Conservation (phyloP, 306 rosid genomes). For the Vigna mungo region DNA sequence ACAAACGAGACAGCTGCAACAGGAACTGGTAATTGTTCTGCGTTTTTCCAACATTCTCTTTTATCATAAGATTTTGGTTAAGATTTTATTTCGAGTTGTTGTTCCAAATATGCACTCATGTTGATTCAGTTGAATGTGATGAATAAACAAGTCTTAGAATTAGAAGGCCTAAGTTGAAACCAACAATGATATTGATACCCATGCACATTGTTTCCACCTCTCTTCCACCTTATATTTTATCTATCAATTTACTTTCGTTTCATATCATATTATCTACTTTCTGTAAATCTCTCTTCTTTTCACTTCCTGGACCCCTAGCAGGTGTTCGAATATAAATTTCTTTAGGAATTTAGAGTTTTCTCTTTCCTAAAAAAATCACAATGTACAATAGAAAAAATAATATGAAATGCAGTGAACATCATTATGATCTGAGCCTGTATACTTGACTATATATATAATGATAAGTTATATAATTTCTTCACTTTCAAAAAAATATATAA, state of each 20-base stretch:
- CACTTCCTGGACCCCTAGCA: not conserved
- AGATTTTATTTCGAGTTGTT: slow-evolving; percentile 4
- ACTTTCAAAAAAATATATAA: too few species aligned
- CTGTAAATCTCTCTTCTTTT: not conserved
- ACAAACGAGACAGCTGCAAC: slow-evolving; percentile 81
- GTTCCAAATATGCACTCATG: not conserved
- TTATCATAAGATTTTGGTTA: slow-evolving; percentile 14
- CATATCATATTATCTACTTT: not conserved
- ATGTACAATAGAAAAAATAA: not conserved
- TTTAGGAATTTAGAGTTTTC: not conserved
- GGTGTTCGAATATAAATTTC: not conserved
- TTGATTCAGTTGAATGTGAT: slow-evolving; percentile 23
- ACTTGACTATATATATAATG: not conserved
- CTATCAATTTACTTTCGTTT: not conserved
- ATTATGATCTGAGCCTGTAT: not conserved
- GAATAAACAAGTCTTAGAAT: not conserved
- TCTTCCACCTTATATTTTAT: not conserved
- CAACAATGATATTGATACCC: not conserved
- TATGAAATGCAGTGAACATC: not conserved
- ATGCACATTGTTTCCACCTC: not conserved
- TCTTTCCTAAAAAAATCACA: not conserved
- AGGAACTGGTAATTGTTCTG: slow-evolving; percentile 72
- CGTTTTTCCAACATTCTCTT: slow-evolving; percentile 16
- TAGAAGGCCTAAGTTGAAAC: not conserved
- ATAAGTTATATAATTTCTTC: slow-evolving; percentile 2